A percentile compares a stretch with the other conserved stretches of the same genome.
These are phyloP conservation scores for Wallacemonas sp. DNA, from an alignment of 208 protist species.

Conservation along the genomic window DNA sequence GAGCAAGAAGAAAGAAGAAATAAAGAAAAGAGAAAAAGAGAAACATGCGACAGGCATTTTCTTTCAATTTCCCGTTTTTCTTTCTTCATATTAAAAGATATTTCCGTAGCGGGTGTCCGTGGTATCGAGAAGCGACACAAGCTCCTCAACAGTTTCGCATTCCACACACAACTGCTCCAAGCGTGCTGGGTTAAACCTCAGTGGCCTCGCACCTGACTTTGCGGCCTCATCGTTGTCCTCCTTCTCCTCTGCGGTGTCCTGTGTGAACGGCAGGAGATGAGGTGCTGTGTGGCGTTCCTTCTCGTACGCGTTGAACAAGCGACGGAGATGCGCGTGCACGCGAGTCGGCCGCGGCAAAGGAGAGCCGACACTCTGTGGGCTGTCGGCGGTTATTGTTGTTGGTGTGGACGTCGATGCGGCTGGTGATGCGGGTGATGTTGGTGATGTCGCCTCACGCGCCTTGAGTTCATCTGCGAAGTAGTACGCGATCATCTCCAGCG, in stretches of 20 bases:
- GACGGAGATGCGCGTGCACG: not conserved
- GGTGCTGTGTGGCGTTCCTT: too few relatives aligned
- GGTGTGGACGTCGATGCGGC: too few relatives aligned
- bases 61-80: not conserved
- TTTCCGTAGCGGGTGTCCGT: conserved; percentile 22
- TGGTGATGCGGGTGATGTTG: too few relatives aligned
- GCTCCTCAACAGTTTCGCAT: conserved; percentile 30
- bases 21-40: conserved; percentile 7
- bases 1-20: conserved; percentile 8
- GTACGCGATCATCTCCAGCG: conserved; percentile 59
- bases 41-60: not conserved
- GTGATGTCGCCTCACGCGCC: conserved; percentile 1
- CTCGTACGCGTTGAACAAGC: not conserved
- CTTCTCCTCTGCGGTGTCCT: not conserved
- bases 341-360: too few relatives aligned
- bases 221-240: not conserved
- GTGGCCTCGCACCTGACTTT: not conserved
- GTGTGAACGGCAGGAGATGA: not conserved
- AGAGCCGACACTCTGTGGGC: too few relatives aligned
- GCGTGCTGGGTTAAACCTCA: conserved; percentile 44
- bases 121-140: conserved; percentile 29
- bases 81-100: conserved; percentile 37
- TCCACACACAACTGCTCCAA: conserved; percentile 61
- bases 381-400: too few relatives aligned
- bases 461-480: conserved; percentile 43